These are phyloP conservation scores for Lodderomyces oxycetoniae DNA, from an alignment of 1,139 yeast species.

Conservation along the genomic window DNA sequence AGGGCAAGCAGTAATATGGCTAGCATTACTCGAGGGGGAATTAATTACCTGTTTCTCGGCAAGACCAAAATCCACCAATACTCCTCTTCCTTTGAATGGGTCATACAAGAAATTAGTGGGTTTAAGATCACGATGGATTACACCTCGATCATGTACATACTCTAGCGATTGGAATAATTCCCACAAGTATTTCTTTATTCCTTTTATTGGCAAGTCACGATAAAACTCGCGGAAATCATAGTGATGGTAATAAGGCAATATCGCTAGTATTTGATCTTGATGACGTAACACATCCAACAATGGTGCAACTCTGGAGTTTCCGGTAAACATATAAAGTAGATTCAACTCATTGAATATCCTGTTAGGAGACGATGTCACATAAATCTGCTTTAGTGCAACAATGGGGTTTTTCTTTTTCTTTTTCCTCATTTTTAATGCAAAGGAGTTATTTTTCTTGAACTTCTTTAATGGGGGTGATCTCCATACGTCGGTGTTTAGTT, in stretches of 20 bases:
- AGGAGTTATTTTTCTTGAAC: conserved; percentile 1
- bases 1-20: conserved; percentile 23
- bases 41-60: conserved; percentile 50
- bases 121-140: conserved; percentile 85
- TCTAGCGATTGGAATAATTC: conserved; percentile 73
- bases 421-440: background rate
- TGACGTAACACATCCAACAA: conserved; percentile 79
- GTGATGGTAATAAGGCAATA: conserved; percentile 87
- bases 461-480: conserved; percentile 42
- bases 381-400: conserved; percentile 90
- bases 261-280: conserved; percentile 90
- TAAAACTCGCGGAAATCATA: conserved; percentile 86
- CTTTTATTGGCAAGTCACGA: conserved; percentile 71
- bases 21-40: background rate
- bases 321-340: conserved; percentile 61
- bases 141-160: conserved; percentile 69
- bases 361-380: conserved; percentile 91
- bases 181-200: conserved; percentile 74
- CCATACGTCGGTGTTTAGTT: conserved; percentile 40
- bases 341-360: conserved; percentile 85
- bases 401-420: conserved; percentile 40
- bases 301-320: conserved; percentile 79
- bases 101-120: conserved; percentile 87
- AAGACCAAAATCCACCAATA: conserved; percentile 86
- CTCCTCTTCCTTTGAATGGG: conserved; percentile 71